Conservation (phyloP, 768 basidiomycete species). For the Boletales sp. region DNA sequence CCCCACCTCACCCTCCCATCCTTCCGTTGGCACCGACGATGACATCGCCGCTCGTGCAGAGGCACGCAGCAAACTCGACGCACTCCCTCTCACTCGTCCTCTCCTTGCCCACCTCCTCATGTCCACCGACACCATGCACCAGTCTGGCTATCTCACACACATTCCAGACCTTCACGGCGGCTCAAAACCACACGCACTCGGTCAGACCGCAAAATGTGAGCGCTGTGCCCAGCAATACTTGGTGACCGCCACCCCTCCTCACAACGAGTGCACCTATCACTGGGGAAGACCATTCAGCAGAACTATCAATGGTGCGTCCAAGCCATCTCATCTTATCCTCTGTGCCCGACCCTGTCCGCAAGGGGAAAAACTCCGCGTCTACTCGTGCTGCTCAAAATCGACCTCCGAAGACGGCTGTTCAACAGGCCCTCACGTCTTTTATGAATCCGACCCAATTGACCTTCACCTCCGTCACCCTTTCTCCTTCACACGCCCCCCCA, state of each 20-base stretch:
- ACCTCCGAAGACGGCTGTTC: constrained; percentile 65
- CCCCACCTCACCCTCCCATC: constrained; percentile 58
- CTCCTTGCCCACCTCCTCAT: constrained; percentile 60
- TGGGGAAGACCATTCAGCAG: constrained; percentile 71
- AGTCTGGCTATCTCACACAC: constrained; percentile 69
- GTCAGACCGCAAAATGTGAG: constrained; percentile 68
- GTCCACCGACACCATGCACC: constrained; percentile 50
- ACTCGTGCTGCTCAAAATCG: constrained; percentile 74
- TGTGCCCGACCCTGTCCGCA: constrained; percentile 5
- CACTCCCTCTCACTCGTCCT: constrained; percentile 49
- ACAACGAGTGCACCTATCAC: constrained; percentile 72
- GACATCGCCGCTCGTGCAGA: constrained; percentile 57
- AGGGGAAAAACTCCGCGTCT: constrained; percentile 70
- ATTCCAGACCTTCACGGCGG: constrained; percentile 70
- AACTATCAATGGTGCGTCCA: constrained; percentile 58
- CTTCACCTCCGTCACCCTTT: constrained; percentile 79
- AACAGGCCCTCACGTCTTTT: constrained; percentile 87
- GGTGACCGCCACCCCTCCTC: constrained; percentile 57
- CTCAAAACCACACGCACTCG: constrained; percentile 54
- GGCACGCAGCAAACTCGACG: constrained; percentile 48
- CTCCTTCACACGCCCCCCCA: constrained; percentile 40
- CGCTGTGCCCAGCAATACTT: constrained; percentile 70
- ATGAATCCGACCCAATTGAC: constrained; percentile 60
- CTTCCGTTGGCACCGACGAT: constrained; percentile 75
- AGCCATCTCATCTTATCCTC: background rate